phyloP scores from a whole-genome alignment of 2,329 filamentous ascomycete species.

The Dactylellina leptospora region DNA sequence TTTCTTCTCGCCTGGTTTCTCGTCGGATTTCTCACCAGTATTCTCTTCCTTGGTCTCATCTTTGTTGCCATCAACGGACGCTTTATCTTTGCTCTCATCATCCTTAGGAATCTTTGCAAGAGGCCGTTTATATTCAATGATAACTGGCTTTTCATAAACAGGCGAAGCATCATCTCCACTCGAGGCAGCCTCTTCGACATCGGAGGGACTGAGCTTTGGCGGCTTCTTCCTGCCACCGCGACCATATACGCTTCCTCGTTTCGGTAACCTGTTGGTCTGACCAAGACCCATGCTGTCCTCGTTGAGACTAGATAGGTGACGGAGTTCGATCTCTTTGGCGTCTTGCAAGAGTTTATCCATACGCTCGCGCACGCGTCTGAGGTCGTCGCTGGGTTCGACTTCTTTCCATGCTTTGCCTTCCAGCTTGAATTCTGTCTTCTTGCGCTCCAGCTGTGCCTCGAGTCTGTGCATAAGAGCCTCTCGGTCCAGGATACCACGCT shows the following conservation, averaged over 20 bases:
- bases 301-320: conserved; percentile 54
- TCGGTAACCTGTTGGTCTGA: conserved; percentile 70
- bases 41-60: conserved; percentile 2
- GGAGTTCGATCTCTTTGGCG: conserved; percentile 54
- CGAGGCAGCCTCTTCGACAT: conserved; percentile 19
- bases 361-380: conserved; percentile 89
- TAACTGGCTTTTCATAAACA: conserved; percentile 78
- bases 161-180: conserved; percentile 67
- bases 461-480: conserved; percentile 91
- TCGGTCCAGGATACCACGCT: conserved; percentile 92
- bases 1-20: neutral
- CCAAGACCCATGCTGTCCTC: conserved; percentile 60
- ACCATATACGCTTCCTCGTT: conserved; percentile 57
- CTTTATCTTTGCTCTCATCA: conserved; percentile 60
- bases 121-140: conserved; percentile 77
- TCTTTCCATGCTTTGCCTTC: conserved; percentile 92
- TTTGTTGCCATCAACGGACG: neutral
- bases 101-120: conserved; percentile 82
- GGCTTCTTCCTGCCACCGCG: conserved; percentile 28
- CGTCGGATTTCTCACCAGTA: neutral
- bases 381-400: conserved; percentile 85
- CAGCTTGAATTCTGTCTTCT: conserved; percentile 97
- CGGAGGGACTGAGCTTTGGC: conserved; percentile 24
- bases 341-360: conserved; percentile 74
- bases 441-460: conserved; percentile 92